Base-by-base conservation (phyloP, 2,329 filamentous ascomycete species). In the Diaporthe aspalathi region DNA sequence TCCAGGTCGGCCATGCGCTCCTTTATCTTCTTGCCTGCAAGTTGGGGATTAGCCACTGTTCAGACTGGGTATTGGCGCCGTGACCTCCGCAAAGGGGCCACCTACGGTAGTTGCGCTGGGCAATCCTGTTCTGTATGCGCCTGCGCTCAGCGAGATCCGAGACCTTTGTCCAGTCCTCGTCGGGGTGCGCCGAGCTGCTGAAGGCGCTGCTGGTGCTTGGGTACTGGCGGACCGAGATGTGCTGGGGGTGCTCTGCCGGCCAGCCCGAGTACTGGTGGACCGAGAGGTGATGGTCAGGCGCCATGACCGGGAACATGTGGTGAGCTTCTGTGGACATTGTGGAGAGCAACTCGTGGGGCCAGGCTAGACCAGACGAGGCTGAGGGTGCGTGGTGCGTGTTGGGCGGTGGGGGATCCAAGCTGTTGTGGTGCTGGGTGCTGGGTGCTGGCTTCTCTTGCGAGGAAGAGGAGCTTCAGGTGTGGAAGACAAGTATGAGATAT, bases 161-260 rank as follows among this genome's bases (percentile, higher is more conserved):
- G 81, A 98, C 97, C 90, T 98, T 97, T 80, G 95, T 98, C 95
- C 95, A 98, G 85, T 98, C 95, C 84, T 98, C 95, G 79, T 98
- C 95, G 69, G 95, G 93, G 81, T 97, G 97, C 77, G 95, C 95
- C 74, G 94, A 97, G 78, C 92, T 93, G 84, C 94, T 97, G 86
- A 97, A 97, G 77, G 95, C 95, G 84, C 94, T 97, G 85, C 94
- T 97, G 73, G 93, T 97, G 80, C 91, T 73, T 35, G 72, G 72
- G 50, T 73, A 73, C 43, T 73, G 72, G 40, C 72, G 70, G 35
- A 71, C 69, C 6, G 72, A 73, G 38, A 73, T 71, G 56, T 70
- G 72, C 43, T 73, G 72, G 40, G 69, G 29, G 52, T 73, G 69
- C n/a, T 70, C 57, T 54, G 52, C 43, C 45, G 72, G 67, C 72